Evolutionary conservation across 1,284 basidiomycete species (phyloP), one percentile per base, ranked within the genome.

Genomic region (Boletus smithii): DNA sequence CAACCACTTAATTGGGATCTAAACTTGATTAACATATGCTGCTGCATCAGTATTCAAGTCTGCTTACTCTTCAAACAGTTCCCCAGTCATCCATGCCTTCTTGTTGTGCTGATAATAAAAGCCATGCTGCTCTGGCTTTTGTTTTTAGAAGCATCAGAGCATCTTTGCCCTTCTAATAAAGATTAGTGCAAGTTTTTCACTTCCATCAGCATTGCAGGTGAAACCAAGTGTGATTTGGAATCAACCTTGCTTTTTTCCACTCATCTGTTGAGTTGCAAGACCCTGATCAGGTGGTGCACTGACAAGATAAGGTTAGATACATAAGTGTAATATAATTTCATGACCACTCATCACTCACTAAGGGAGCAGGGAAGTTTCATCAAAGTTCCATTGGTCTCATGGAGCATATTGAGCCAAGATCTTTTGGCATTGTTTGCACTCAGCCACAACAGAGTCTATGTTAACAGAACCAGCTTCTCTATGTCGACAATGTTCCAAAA

Each of bases 361-460:
- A 6, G 24, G 6, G 9, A 26, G 9, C 9, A 69, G 54, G 11
- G 62, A 55, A 14, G 62, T 66, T 44, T 73, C 66, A 51, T 73
- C 71, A 45, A 65, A 55, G 52, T 73, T 73, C 27, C 57, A 68
- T 3, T 33, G 9, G 53, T 73, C 65, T 16, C 9, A 9, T 5
- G 24, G 24, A 26, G 24, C 24, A 26, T 26, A 26, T 26, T 26
- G 5, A 6, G 24, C 5, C 9, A 26, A 26, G 24, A 26, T 26
- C 6, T 6, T 26, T 26, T 26, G 24, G 9, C 5, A 9, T 6
- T 9, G 9, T 26, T 5, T 9, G 9, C 24, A 26, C 24, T 26
- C 24, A 26, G 24, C 24, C 5, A 6, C 24, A 26, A 26, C 9
- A 6, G 24, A 5, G 9, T 24, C 30, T 2, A 13, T 3, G 27